Evolutionary conservation across 1,284 basidiomycete species (phyloP).

Genomic region (Ceratorhiza oryzae-sativae): DNA sequence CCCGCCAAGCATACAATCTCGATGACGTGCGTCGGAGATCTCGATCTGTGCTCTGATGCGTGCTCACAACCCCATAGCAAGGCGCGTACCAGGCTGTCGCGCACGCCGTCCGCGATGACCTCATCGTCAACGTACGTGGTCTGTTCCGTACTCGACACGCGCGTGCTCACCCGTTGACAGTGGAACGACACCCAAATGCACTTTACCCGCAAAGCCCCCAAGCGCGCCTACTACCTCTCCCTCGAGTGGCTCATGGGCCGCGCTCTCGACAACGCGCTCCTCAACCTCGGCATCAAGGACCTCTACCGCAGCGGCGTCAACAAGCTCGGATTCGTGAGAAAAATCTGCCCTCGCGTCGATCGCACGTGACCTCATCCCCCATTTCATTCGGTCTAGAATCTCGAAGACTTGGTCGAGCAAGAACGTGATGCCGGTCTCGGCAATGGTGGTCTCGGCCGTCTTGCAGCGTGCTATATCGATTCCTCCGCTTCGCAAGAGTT

Average conservation of each 20-base stretch:
- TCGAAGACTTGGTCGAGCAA: constrained; percentile 84
- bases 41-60: background rate
- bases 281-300: constrained; percentile 84
- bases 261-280: constrained; percentile 86
- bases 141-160: too few species aligned
- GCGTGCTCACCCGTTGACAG: constrained; percentile 28
- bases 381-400: constrained; percentile 51
- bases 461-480: constrained; percentile 93
- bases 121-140: constrained; percentile 63
- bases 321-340: constrained; percentile 73
- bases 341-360: background rate
- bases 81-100: constrained; percentile 84
- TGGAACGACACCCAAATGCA: constrained; percentile 81
- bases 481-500: constrained; percentile 79
- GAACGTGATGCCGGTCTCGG: constrained; percentile 91
- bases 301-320: constrained; percentile 71
- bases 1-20: constrained; percentile 86
- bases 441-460: constrained; percentile 84
- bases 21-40: constrained; percentile 61
- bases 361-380: background rate
- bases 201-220: constrained; percentile 65
- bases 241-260: constrained; percentile 92
- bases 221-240: constrained; percentile 78
- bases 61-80: constrained; percentile 39
- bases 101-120: constrained; percentile 82